Evolutionary conservation across 495 filamentous ascomycete genomes (phyloP).

Genomic region (Cladorrhinum samala): DNA sequence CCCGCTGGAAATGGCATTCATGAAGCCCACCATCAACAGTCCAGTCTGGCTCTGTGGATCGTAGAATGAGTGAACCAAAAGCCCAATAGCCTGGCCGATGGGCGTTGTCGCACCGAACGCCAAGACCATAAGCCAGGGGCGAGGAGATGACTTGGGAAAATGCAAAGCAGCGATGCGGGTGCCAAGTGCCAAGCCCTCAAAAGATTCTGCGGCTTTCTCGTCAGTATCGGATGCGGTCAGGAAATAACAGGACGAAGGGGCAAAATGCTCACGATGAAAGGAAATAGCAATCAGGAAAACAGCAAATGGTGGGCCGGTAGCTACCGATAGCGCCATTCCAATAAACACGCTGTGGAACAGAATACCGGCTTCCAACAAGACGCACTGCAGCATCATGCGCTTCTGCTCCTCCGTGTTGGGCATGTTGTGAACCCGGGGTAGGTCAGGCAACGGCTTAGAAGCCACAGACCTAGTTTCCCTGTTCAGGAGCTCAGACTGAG

Average conservation of each 20-base stretch:
- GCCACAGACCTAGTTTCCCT: constrained; percentile 1
- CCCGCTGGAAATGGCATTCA: constrained; percentile 85
- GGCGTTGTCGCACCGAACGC: constrained; percentile 91
- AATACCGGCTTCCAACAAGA: constrained; percentile 78
- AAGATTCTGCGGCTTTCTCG: constrained; percentile 37
- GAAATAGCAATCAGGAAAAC: constrained; percentile 76
- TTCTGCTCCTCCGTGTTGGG: constrained; percentile 41
- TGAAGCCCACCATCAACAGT: constrained; percentile 83
- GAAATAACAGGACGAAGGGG: neutral
- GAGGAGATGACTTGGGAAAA: constrained; percentile 47
- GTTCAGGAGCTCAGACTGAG: constrained; percentile 18
- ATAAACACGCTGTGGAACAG: constrained; percentile 86
- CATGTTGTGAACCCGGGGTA: constrained; percentile 14
- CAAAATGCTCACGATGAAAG: constrained; percentile 52
- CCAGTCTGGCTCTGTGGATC: constrained; percentile 77
- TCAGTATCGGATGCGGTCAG: neutral
- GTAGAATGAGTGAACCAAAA: constrained; percentile 76
- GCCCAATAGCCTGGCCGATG: constrained; percentile 81
- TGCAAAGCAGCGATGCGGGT: constrained; percentile 63
- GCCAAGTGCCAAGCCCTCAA: constrained; percentile 70
- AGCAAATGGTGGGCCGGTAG: constrained; percentile 68
- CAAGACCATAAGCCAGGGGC: constrained; percentile 91
- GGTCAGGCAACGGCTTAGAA: constrained; percentile 18
- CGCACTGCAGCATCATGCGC: constrained; percentile 67
- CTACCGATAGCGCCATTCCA: constrained; percentile 81